These are phyloP conservation scores for Phellinidium pouzarii DNA, from an alignment of 1,284 basidiomycete species.

Conservation along the genomic window DNA sequence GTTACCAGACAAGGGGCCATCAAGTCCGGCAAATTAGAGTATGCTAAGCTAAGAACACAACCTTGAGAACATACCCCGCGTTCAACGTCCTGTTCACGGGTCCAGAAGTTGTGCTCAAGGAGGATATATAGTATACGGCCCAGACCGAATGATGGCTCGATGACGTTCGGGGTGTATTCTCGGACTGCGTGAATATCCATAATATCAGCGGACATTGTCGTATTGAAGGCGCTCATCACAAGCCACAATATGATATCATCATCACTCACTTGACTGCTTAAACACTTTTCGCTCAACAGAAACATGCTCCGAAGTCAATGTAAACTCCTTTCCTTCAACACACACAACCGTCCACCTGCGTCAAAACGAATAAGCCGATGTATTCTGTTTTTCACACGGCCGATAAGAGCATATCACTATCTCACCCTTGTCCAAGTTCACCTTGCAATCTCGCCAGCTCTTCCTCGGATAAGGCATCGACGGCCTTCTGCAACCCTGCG, in stretches of 20 bases:
- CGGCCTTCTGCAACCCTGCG: conserved; percentile 61
- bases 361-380: too few species aligned
- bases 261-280: conserved; percentile 74
- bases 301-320: conserved; percentile 70
- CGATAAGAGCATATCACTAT: conserved; percentile 2
- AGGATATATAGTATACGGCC: conserved; percentile 94
- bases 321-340: conserved; percentile 64
- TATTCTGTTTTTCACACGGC: too few species aligned
- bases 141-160: conserved; percentile 97
- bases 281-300: conserved; percentile 82
- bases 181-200: conserved; percentile 51
- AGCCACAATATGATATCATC: neutral
- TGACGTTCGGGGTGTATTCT: conserved; percentile 96
- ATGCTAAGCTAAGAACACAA: conserved; percentile 18
- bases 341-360: conserved; percentile 43
- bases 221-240: conserved; percentile 17
- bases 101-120: conserved; percentile 96
- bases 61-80: conserved; percentile 60
- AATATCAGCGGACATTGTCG: neutral
- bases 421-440: conserved; percentile 73
- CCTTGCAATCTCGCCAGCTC: conserved; percentile 65
- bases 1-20: conserved; percentile 11
- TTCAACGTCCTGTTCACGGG: conserved; percentile 84
- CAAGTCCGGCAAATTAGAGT: conserved; percentile 3
- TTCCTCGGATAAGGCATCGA: conserved; percentile 66